Conservation (phyloP, 2,329 filamentous ascomycete species). For the Ophiocordyceps australis region DNA sequence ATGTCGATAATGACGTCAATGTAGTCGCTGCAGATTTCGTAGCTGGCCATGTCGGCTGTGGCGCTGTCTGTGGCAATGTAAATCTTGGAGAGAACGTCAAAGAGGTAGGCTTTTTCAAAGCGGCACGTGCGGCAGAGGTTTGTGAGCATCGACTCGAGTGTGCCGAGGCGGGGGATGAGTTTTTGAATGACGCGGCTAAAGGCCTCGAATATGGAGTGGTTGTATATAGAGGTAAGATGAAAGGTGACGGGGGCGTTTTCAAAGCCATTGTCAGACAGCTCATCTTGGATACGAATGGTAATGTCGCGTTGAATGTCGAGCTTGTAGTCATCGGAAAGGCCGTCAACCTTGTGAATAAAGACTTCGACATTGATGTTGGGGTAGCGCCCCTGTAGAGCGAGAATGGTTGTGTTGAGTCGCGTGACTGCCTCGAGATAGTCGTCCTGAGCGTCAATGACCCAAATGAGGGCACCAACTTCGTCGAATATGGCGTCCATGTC, state of each 20-base stretch:
- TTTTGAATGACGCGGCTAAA: slow-evolving; percentile 98
- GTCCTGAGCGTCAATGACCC: slow-evolving; percentile 97
- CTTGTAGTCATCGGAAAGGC: slow-evolving; percentile 92
- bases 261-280: slow-evolving; percentile 81
- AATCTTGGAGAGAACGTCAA: slow-evolving; percentile 94
- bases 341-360: slow-evolving; percentile 98
- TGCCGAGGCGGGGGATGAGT: slow-evolving; percentile 80
- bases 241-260: slow-evolving; percentile 90
- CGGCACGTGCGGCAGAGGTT: slow-evolving; percentile 84
- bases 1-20: slow-evolving; percentile 98
- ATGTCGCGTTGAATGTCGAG: slow-evolving; percentile 94
- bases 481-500: slow-evolving; percentile 90
- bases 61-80: slow-evolving; percentile 94
- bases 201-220: slow-evolving; percentile 95
- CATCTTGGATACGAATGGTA: slow-evolving; percentile 88
- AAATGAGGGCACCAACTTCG: slow-evolving; percentile 85
- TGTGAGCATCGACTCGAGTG: slow-evolving; percentile 84
- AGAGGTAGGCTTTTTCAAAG: slow-evolving; percentile 96
- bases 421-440: slow-evolving; percentile 88
- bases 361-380: slow-evolving; percentile 94
- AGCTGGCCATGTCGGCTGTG: slow-evolving; percentile 85
- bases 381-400: slow-evolving; percentile 75
- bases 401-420: slow-evolving; percentile 72
- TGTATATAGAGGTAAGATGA: slow-evolving; percentile 94
- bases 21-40: slow-evolving; percentile 97